Evolutionary conservation across 139 green algal species (phyloP).

Genomic region (Chlamydomonas sp.): DNA sequence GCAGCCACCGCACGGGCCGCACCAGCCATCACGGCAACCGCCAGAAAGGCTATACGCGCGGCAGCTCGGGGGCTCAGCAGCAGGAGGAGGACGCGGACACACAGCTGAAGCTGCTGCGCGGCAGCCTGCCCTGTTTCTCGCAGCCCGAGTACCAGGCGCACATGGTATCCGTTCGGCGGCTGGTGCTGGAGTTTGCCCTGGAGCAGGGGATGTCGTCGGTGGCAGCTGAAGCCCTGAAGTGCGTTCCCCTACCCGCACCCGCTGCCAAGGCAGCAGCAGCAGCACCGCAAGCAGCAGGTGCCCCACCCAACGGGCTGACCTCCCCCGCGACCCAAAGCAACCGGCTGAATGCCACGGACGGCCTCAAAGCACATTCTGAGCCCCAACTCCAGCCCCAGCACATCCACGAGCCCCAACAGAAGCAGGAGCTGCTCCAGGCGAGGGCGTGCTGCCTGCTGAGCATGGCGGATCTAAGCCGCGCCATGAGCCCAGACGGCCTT

Average conservation of each 20-base stretch:
- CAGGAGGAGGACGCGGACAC: background rate
- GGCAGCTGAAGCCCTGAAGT: background rate
- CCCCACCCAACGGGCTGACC: background rate
- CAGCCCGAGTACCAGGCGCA: background rate
- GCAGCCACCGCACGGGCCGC: background rate
- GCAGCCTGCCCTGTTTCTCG: background rate
- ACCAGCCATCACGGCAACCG: no score
- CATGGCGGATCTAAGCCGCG: background rate
- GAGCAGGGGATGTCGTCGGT: background rate
- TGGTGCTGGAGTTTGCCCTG: slow-evolving; percentile 10
- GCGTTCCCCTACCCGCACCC: background rate
- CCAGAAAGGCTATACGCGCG: background rate
- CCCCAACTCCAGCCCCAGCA: no score
- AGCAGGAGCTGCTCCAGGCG: no score
- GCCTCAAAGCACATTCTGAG: no score
- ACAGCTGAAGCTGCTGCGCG: background rate
- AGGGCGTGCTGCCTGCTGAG: background rate
- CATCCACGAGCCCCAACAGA: no score
- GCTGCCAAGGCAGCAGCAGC: background rate
- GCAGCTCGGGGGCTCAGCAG: background rate
- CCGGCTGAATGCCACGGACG: no score
- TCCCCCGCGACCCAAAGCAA: no score
- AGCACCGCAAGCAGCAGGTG: background rate
- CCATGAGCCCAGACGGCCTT: slow-evolving; percentile 13
- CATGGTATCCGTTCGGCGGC: background rate